Base-by-base conservation (phyloP, 2,329 filamentous ascomycete species). In the Esteya vermicola region DNA sequence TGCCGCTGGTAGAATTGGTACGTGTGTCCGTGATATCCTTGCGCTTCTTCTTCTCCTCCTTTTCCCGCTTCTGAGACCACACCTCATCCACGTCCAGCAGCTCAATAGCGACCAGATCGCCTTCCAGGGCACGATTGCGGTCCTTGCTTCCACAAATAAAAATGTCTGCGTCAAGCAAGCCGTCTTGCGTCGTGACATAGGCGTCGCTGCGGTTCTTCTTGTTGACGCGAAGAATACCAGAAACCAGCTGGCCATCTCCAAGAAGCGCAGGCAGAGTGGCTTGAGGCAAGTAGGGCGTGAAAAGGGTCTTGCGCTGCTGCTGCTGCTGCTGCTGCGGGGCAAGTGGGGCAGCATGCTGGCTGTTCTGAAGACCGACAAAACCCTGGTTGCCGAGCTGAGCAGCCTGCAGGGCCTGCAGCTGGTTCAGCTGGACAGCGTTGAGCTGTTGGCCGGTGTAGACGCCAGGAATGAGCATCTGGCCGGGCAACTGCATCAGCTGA, bases 131-230 rank as follows among this genome's bases (percentile, higher is more conserved):
- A 60, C 91, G 83, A 60, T 98, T 98, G 50, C 91, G 82, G 58
- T 98, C 91, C 61, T 98, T 98, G 70, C 89, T 96, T 57, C 91
- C 91, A 57, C 91, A 98, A 54, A 98, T 98, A 63, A 98, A 98
- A 55, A 98, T 98, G 57, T 98, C 91, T 33, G 91, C 89, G 61
- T 96, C 91, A 36, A 98, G 72, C 44, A 81, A 65, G 35, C 77
- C 77, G 56, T 98, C 91, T 45, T 82, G 78, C 12, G 86, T 94
- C 10, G 91, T 91, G 41, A 98, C 91, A 54, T 98, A 98, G 22
- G 91, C 91, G 61, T 98, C 91, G 52, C 89, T 96, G 47, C 91
- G 81, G 63, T 98, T 98, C 72, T 98, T 98, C 70, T 96, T 98
- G 75, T 98, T 98, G 49, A 98, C 91, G 45, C 91, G 84, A 39